phyloP scores from a whole-genome alignment of 371 early-diverging fungal genomes.

The Amoeboradix gromovi region DNA sequence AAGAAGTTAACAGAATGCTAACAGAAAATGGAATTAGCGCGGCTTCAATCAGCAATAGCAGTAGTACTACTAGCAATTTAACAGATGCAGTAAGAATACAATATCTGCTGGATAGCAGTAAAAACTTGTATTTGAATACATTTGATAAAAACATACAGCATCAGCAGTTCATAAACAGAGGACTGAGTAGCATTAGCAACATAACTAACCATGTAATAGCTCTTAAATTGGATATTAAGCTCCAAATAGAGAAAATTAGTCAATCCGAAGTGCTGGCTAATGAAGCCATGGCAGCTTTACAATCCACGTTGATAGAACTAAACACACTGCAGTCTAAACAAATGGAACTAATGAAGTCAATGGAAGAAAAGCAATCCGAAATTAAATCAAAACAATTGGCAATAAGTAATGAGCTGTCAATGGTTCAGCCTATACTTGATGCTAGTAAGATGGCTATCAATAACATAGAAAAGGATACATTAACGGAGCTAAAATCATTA shows the following conservation, averaged over 20 bases:
- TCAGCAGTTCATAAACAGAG: background rate
- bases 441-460: slow-evolving; percentile 21
- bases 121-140: background rate
- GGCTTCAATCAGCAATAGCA: background rate
- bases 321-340: slow-evolving; percentile 20
- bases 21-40: too few relatives aligned
- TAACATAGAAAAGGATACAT: slow-evolving; percentile 17
- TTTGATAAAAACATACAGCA: background rate
- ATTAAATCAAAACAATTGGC: slow-evolving; percentile 11
- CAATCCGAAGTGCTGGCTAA: slow-evolving; percentile 14
- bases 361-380: slow-evolving; percentile 15
- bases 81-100: too few relatives aligned
- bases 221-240: slow-evolving; percentile 11
- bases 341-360: slow-evolving; percentile 13
- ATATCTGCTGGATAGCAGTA: background rate
- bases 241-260: slow-evolving; percentile 12
- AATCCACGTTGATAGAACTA: slow-evolving; percentile 17
- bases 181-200: background rate
- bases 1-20: background rate
- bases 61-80: background rate
- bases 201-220: background rate
- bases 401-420: slow-evolving; percentile 17
- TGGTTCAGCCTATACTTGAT: slow-evolving; percentile 18
- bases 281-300: slow-evolving; percentile 16
- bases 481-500: slow-evolving; percentile 25